These are phyloP conservation scores for Ascochyta clinopodiicola DNA, from an alignment of 2,329 filamentous ascomycete genomes.

Conservation along the genomic window DNA sequence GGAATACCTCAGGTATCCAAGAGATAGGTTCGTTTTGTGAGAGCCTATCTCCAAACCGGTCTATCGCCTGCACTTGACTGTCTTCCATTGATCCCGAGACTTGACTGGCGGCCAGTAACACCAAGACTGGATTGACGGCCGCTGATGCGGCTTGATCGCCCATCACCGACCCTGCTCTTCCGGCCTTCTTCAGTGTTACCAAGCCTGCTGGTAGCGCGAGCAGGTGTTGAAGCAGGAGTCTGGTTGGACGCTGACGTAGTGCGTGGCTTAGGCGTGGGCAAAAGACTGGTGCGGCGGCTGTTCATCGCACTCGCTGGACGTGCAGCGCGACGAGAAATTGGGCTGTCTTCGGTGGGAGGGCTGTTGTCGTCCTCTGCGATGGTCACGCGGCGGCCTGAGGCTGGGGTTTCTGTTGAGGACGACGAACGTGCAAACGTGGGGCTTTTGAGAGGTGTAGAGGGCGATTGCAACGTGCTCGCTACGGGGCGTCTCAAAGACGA, in stretches of 20 bases:
- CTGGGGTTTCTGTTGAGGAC: constrained; percentile 30
- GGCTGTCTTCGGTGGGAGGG: constrained; percentile 38
- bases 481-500: constrained; percentile 34
- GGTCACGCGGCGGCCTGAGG: constrained; percentile 33
- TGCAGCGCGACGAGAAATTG: constrained; percentile 32
- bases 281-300: constrained; percentile 39
- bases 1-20: constrained; percentile 2
- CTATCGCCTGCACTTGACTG: constrained; percentile 29
- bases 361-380: constrained; percentile 28
- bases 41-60: constrained; percentile 34
- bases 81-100: constrained; percentile 22
- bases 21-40: constrained; percentile 16
- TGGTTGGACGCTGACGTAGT: constrained; percentile 30
- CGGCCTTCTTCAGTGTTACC: constrained; percentile 33
- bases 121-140: constrained; percentile 32
- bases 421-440: constrained; percentile 22
- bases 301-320: constrained; percentile 40
- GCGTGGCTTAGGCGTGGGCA: constrained; percentile 38
- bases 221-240: constrained; percentile 21
- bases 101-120: constrained; percentile 23
- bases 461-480: constrained; percentile 38
- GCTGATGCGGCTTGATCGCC: constrained; percentile 33
- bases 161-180: constrained; percentile 29
- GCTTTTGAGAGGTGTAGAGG: constrained; percentile 38
- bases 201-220: constrained; percentile 32